Evolutionary conservation across 139 green algal species (phyloP).

Genomic region (Chlorella sp.): DNA sequence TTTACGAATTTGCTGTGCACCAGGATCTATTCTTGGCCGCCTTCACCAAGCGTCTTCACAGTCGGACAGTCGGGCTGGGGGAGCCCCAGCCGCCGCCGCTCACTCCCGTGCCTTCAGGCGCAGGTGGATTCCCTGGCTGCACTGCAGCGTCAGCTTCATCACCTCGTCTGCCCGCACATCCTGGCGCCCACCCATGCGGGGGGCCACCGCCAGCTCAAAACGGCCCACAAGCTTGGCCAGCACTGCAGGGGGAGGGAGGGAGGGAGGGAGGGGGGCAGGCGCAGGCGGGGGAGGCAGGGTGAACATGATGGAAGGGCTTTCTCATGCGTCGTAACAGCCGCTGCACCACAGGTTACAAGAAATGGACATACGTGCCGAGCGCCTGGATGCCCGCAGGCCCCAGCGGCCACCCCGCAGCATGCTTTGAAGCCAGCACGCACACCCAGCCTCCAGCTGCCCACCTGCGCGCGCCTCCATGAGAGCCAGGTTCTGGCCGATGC

Average conservation of each 20-base stretch:
- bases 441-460: not conserved
- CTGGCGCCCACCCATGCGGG: not conserved
- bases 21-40: no score
- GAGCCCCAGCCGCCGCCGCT: no score
- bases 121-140: not conserved
- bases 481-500: constrained; percentile 27
- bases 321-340: not conserved
- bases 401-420: not conserved
- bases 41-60: no score
- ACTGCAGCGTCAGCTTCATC: constrained; percentile 35
- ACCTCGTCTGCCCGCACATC: not conserved
- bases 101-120: constrained; percentile 5
- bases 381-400: not conserved
- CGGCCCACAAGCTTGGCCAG: constrained; percentile 14
- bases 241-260: not conserved
- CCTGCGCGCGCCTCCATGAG: not conserved
- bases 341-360: not conserved
- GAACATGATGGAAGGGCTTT: no score
- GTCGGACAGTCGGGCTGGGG: no score
- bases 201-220: not conserved
- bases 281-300: not conserved
- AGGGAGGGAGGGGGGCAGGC: not conserved
- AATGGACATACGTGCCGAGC: not conserved
- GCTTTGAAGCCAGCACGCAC: not conserved
- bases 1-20: no score